A percentile compares a stretch with the other conserved stretches of the same genome.
Conservation (phyloP, 805 yeast genomes). For the Wickerhamiella allomyrinae region DNA sequence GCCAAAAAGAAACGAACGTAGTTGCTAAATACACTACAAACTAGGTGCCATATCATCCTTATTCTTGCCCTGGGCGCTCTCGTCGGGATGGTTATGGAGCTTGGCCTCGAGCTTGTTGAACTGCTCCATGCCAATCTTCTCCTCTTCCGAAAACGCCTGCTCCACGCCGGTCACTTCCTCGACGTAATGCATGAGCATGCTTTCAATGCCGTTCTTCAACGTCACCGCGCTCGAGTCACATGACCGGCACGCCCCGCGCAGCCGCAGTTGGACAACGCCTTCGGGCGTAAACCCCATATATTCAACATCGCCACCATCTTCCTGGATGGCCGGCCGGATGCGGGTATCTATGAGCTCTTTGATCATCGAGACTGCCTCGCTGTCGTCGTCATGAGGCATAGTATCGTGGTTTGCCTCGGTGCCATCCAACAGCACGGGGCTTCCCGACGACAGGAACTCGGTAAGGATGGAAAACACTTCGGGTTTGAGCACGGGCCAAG, state of each 20-base stretch:
- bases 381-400: constrained; percentile 47
- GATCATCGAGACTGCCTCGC: constrained; percentile 76
- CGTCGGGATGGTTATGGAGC: no score
- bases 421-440: constrained; percentile 35
- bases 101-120: constrained; percentile 69
- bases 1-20: no score
- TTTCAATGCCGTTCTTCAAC: constrained; percentile 85
- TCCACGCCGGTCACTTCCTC: constrained; percentile 86
- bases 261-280: constrained; percentile 76
- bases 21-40: constrained; percentile 5
- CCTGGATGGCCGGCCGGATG: constrained; percentile 94
- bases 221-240: constrained; percentile 89
- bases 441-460: constrained; percentile 32
- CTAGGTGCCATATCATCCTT: constrained; percentile 17
- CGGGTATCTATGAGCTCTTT: constrained; percentile 87
- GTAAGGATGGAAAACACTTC: constrained; percentile 40
- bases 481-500: constrained; percentile 63
- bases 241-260: constrained; percentile 92
- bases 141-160: constrained; percentile 75
- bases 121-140: constrained; percentile 58
- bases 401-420: constrained; percentile 27
- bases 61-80: constrained; percentile 24
- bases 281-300: constrained; percentile 75
- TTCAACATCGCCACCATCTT: constrained; percentile 95
- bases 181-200: constrained; percentile 93